These are phyloP conservation scores for Chytridiales sp. DNA, from an alignment of 371 early-diverging fungal species.

Conservation along the genomic window DNA sequence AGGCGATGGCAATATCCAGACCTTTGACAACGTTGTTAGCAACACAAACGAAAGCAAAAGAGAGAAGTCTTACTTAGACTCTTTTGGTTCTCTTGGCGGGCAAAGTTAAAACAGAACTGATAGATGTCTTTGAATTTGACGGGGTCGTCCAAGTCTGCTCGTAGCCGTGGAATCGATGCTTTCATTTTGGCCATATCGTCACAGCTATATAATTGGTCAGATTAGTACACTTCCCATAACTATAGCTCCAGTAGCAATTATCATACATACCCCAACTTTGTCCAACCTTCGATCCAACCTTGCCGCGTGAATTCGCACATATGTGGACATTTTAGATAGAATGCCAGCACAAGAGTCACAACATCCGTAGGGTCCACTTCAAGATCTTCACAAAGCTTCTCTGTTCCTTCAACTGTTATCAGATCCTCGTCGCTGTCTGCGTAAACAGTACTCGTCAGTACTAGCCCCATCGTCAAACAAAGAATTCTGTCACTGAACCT, in stretches of 20 bases:
- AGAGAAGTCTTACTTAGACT: constrained; percentile 60
- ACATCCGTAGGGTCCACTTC: constrained; percentile 76
- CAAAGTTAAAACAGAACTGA: constrained; percentile 73
- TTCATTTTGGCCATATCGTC: constrained; percentile 69
- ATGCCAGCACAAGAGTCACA: constrained; percentile 71
- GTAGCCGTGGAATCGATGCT: constrained; percentile 48
- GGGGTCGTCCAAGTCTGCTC: constrained; percentile 55
- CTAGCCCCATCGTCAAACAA: background rate
- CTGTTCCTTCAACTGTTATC: constrained; percentile 76
- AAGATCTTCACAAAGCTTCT: constrained; percentile 56
- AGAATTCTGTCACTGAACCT: constrained; percentile 46
- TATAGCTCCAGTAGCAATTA: background rate
- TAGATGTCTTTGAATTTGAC: constrained; percentile 71
- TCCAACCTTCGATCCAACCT: constrained; percentile 66
- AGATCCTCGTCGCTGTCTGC: constrained; percentile 65
- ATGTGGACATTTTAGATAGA: constrained; percentile 65
- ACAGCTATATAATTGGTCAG: constrained; percentile 41
- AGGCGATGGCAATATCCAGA: constrained; percentile 71
- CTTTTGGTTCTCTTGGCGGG: constrained; percentile 68
- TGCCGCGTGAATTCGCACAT: constrained; percentile 76
- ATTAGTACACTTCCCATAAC: background rate
- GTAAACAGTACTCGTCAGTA: background rate
- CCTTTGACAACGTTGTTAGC: constrained; percentile 40
- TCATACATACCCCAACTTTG: constrained; percentile 53
- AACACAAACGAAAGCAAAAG: background rate